Base-by-base conservation (phyloP, 148 eudicot species). In the Amaranthus cruentus region DNA sequence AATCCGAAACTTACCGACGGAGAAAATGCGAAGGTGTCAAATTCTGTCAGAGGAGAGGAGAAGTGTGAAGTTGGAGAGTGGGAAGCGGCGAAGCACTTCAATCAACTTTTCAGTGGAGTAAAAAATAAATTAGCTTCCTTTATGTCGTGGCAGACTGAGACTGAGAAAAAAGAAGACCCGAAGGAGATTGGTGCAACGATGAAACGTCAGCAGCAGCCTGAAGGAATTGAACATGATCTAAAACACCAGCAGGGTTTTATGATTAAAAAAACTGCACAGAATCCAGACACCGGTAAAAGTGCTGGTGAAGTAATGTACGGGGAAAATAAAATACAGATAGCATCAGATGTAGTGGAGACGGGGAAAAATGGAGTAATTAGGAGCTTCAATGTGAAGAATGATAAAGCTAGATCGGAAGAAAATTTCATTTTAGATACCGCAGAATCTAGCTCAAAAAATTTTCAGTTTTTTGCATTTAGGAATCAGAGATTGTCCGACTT, bases 51-150 rank as follows among this genome's bases (percentile, higher is more conserved):
- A 71, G 77, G 64, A 49, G 58, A 73, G 44, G 71, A 77, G 67
- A 76, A 55, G 66, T 70, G 15, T 50, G 87, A 76, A 66, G 82
- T 77, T 15, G 80, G 83, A 68, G 87, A 84, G 60, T 80, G 88
- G 85, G 88, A 85, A 75, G 82, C 84, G 66, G 74, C 76, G 12
- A 83, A 76, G 83, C 81, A 78, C 73, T 69, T 81, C 54, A 78
- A 87, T 70, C 87, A 84, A 77, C 70, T 80, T 74, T 64, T 60
- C 55, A 77, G 68, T 80, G 81, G 79, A 65, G 88, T 70, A 8
- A 83, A 88, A 84, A 66, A 73, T 71, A 84, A 69, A 73, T 49
- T 84, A 49, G 88, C 78, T 80, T 80, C 82, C 62, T 81, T 87
- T 76, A 74, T 79, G 80, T 42, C 83, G 58, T 74, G 76, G 83